These are phyloP conservation scores for Penicillium maclennaniae DNA, from an alignment of 495 filamentous ascomycete genomes.

Conservation along the genomic window DNA sequence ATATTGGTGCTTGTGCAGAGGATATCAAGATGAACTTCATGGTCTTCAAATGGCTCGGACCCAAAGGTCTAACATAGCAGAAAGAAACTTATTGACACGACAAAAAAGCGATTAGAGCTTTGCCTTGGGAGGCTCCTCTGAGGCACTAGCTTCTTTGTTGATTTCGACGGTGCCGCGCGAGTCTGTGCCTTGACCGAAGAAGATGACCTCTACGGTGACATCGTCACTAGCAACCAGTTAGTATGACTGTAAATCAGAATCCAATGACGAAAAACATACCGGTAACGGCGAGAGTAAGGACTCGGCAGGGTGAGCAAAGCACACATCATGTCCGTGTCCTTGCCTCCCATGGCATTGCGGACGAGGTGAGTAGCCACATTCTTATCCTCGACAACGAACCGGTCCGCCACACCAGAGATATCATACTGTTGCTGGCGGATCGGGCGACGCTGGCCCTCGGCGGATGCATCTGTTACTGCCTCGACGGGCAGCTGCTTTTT, in stretches of 20 bases:
- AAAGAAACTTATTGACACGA: background rate
- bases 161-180: conserved; percentile 72
- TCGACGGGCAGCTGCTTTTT: conserved; percentile 52
- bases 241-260: background rate
- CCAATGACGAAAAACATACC: conserved; percentile 47
- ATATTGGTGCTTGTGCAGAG: background rate
- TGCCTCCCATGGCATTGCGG: conserved; percentile 91
- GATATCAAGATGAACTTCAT: background rate
- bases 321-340: conserved; percentile 90
- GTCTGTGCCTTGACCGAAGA: conserved; percentile 81
- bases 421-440: conserved; percentile 82
- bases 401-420: conserved; percentile 62
- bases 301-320: conserved; percentile 87
- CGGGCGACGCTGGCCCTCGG: conserved; percentile 57
- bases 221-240: conserved; percentile 62
- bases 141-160: conserved; percentile 81
- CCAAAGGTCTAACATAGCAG: background rate
- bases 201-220: conserved; percentile 96
- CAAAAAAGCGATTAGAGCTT: conserved; percentile 9
- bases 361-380: conserved; percentile 96
- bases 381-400: conserved; percentile 92
- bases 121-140: conserved; percentile 33
- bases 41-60: background rate
- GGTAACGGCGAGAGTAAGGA: conserved; percentile 84
- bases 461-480: conserved; percentile 47